Evolutionary conservation across 805 yeast species (phyloP).

Genomic region (Teunomyces tritomae): DNA sequence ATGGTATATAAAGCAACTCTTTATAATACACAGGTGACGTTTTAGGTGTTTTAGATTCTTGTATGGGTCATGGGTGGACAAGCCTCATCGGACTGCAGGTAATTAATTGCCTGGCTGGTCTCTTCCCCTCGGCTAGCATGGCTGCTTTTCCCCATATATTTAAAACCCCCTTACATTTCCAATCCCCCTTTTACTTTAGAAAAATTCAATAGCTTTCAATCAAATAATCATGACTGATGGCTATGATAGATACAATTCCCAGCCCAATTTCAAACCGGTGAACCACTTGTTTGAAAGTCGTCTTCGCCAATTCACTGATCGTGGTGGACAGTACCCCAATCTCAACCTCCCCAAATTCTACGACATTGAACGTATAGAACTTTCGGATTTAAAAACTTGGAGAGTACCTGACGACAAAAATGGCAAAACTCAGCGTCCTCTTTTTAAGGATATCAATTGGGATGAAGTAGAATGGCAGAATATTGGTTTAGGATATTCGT

Average conservation of each 20-base stretch:
- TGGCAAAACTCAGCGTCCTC: constrained; percentile 55
- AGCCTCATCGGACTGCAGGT: background rate
- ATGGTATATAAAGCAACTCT: background rate
- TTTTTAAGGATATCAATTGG: constrained; percentile 56
- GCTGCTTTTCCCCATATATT: constrained; percentile 5
- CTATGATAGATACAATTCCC: constrained; percentile 19
- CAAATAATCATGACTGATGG: constrained; percentile 3
- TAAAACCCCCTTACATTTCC: constrained; percentile 1
- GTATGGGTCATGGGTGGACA: too few relatives aligned
- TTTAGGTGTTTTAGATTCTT: background rate
- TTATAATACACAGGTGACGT: background rate
- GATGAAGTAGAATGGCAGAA: constrained; percentile 46
- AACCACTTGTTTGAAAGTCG: constrained; percentile 71
- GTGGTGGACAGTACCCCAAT: constrained; percentile 68
- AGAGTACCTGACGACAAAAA: constrained; percentile 60
- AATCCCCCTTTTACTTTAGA: background rate
- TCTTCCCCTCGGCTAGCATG: background rate
- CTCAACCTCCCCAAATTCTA: constrained; percentile 82
- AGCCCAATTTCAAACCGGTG: constrained; percentile 74
- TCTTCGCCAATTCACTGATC: constrained; percentile 68
- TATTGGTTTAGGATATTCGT: constrained; percentile 67
- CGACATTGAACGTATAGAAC: constrained; percentile 55
- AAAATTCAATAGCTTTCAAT: background rate
- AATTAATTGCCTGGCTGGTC: background rate
- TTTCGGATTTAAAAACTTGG: constrained; percentile 56